A percentile compares a stretch with the other conserved stretches of the same genome.
Conservation (phyloP, 2,329 filamentous ascomycete species). For the Nemania sp. region DNA sequence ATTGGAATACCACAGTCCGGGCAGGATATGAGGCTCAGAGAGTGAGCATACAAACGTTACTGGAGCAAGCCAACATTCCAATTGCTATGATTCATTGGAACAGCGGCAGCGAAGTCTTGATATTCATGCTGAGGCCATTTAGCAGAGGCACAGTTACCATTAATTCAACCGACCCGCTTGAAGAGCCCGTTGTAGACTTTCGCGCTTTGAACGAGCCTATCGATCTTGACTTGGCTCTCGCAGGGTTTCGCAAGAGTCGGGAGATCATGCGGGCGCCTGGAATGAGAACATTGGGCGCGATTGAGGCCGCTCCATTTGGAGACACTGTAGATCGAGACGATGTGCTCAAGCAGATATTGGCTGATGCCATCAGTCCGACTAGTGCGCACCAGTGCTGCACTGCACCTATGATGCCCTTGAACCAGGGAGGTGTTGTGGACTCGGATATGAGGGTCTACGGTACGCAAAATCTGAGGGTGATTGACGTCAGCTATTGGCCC, state of each 20-base stretch:
- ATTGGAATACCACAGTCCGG: too few relatives aligned
- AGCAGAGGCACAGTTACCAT: constrained; percentile 46
- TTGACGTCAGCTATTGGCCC: constrained; percentile 21
- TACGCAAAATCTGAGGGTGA: constrained; percentile 19
- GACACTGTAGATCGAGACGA: constrained; percentile 4
- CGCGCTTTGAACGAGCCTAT: constrained; percentile 44
- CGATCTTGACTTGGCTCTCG: constrained; percentile 42
- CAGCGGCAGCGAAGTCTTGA: too few relatives aligned
- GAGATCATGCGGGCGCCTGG: constrained; percentile 29
- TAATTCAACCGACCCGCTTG: constrained; percentile 41
- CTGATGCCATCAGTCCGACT: constrained; percentile 12
- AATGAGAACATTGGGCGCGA: constrained; percentile 19
- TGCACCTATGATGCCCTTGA: constrained; percentile 45
- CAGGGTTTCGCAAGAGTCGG: constrained; percentile 41
- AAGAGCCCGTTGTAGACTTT: constrained; percentile 44
- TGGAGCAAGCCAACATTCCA: too few relatives aligned
- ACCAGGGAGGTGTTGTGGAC: constrained; percentile 37
- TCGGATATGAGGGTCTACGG: constrained; percentile 39
- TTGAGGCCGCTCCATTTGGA: constrained; percentile 21
- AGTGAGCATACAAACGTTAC: too few relatives aligned
- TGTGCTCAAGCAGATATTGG: constrained; percentile 2
- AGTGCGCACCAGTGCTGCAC: constrained; percentile 39
- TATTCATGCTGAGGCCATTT: constrained; percentile 46
- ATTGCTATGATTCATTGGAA: too few relatives aligned
- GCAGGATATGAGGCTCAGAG: too few relatives aligned